Evolutionary conservation across 1,284 basidiomycete species (phyloP), one percentile per base, ranked within the genome.

Genomic region (Irpex sp.): DNA sequence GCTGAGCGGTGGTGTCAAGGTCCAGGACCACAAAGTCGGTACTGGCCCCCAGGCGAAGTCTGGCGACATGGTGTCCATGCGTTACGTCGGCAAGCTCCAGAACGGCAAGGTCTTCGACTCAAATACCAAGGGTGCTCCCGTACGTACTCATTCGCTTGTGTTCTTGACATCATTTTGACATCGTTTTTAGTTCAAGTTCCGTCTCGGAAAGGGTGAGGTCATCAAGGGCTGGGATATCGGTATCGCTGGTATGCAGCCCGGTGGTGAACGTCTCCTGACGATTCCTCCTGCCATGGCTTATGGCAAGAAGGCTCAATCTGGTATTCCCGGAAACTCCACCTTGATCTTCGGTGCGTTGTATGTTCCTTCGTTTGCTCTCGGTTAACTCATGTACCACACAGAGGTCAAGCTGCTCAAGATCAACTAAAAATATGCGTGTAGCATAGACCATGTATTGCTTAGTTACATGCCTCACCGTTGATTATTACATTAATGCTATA

Each of bases 31-130:
- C 78, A 97, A 93, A 80, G 78, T 90, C 62, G 97, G 97, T 66
- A 89, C 88, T 9, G 97, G 97, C 22, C 92, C 94, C 44, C 86
- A 87, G 78, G 97, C 96, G 45, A 98, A 98, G 87, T 89, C 91
- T 70, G 97, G 97, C 62, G 92, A 94, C 84, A 92, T 87, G 70
- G 88, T 99, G 69, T 87, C 87, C 73, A 96, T 99, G 94, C 89
- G 96, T 68, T 97, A 97, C 82, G 91, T 97, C 76, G 97, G 96
- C 76, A 97, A 97, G 85, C 89, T 99, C 64, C 83, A 85, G 74
- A 92, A 94, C 80, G 97, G 96, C 76, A 96, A 94, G 81, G 82
- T 94, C 62, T 99, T 99, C 78, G 97, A 99, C 84, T 87, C 91
- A 79, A 98, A 98, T 84, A 92, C 89, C 73, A 93, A 92, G 80